These are phyloP conservation scores for Colletotrichum phormii DNA, from an alignment of 2,329 filamentous ascomycete genomes.

Conservation along the genomic window DNA sequence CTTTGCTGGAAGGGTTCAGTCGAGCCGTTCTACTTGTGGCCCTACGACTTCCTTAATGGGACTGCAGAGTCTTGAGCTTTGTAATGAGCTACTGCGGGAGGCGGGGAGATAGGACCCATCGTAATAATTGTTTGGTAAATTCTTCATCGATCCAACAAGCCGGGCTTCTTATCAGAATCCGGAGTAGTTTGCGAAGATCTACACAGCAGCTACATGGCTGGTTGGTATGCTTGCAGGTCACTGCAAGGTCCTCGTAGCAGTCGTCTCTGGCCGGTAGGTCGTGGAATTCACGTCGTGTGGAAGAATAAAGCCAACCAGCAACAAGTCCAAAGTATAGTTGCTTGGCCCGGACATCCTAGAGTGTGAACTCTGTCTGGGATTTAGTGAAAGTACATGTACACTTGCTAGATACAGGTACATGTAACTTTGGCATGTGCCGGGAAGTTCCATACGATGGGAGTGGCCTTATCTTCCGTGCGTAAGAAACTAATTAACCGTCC, in stretches of 20 bases:
- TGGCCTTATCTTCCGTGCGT: not conserved
- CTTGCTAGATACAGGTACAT: no score
- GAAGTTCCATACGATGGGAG: not conserved
- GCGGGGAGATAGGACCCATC: no score
- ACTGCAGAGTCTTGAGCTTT: not conserved
- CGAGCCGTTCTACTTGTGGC: no score
- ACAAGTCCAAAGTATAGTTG: not conserved
- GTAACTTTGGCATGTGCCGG: no score
- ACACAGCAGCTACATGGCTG: not conserved
- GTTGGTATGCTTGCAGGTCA: not conserved
- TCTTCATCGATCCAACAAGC: not conserved
- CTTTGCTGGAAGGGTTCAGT: not conserved
- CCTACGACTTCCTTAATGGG: not conserved
- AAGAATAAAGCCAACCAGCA: not conserved
- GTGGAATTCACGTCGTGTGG: no score
- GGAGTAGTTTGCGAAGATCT: not conserved
- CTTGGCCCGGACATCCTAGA: not conserved
- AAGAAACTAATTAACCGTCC: not conserved
- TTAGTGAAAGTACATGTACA: no score
- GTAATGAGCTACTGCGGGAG: not conserved
- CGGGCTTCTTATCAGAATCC: not conserved
- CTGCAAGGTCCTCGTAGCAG: no score
- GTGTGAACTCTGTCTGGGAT: not conserved
- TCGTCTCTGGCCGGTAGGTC: no score
- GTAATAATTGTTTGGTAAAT: not conserved